Conservation (phyloP, 1,139 yeast species). For the Spathaspora sp. region DNA sequence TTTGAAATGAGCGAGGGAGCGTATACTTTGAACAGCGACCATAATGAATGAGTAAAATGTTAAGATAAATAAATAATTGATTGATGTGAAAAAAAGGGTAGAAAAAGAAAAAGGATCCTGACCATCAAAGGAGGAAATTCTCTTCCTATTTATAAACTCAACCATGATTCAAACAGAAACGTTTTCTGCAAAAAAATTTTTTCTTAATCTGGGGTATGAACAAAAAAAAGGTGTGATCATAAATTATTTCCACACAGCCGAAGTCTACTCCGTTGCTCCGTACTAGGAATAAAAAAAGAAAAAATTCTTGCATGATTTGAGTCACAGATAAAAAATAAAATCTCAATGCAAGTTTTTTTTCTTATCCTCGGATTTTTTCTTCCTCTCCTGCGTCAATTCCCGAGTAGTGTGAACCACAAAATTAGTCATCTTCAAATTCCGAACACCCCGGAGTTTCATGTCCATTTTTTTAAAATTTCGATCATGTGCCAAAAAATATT, state of each 20-base stretch:
- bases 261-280: slow-evolving; percentile 7
- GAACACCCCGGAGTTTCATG: slow-evolving; percentile 1
- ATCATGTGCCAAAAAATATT: no score
- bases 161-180: neutral
- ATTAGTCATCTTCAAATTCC: neutral
- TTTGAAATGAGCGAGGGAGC: slow-evolving; percentile 37
- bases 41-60: slow-evolving; percentile 16
- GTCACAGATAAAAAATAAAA: slow-evolving; percentile 1
- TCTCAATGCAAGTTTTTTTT: no score
- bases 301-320: neutral
- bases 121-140: neutral
- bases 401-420: neutral
- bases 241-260: slow-evolving; percentile 5
- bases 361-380: neutral
- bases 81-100: neutral
- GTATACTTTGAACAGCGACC: slow-evolving; percentile 31
- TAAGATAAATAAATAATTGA: slow-evolving; percentile 1
- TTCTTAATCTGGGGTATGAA: slow-evolving; percentile 3
- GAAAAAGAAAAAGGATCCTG: neutral
- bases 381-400: neutral
- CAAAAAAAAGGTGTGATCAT: neutral
- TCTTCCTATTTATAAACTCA: neutral
- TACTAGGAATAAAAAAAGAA: no score
- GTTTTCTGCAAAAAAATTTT: neutral
- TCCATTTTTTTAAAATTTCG: neutral